Percentiles rank a stretch among this genome's conserved stretches.
Evolutionary conservation across 2,329 filamentous ascomycete genomes (phyloP).

Genomic region (Seiridium cupressi): DNA sequence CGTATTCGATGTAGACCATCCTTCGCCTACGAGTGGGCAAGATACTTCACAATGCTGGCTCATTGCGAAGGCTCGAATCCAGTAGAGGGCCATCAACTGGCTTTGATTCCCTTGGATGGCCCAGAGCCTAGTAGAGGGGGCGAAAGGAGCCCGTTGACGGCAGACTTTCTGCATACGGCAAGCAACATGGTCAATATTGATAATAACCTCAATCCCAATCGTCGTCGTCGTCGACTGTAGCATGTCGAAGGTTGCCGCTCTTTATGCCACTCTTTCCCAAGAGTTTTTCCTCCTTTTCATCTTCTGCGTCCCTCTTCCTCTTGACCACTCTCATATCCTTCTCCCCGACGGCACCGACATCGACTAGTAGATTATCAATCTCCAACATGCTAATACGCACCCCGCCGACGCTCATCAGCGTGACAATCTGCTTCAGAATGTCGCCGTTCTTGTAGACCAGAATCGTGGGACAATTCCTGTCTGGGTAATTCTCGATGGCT

Average conservation of each 20-base stretch:
- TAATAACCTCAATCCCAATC: slow-evolving; percentile 50
- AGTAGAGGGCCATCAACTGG: too few relatives aligned
- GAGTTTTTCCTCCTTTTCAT: slow-evolving; percentile 57
- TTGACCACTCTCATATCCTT: slow-evolving; percentile 76
- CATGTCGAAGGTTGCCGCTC: slow-evolving; percentile 46
- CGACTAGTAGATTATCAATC: slow-evolving; percentile 77
- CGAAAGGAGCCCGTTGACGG: too few relatives aligned
- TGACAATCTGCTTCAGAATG: slow-evolving; percentile 90
- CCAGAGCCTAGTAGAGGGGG: too few relatives aligned
- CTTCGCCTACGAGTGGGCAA: too few relatives aligned
- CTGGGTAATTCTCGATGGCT: slow-evolving; percentile 96
- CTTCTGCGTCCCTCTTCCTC: slow-evolving; percentile 57
- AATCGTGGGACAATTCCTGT: slow-evolving; percentile 91
- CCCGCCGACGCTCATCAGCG: slow-evolving; percentile 75
- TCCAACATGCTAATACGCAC: slow-evolving; percentile 68
- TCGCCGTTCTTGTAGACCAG: slow-evolving; percentile 90
- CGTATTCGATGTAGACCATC: too few relatives aligned
- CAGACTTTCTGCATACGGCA: too few relatives aligned
- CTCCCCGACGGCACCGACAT: slow-evolving; percentile 75
- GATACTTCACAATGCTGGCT: too few relatives aligned
- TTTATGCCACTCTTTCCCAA: slow-evolving; percentile 46
- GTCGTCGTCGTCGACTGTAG: slow-evolving; percentile 44
- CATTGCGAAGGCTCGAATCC: too few relatives aligned
- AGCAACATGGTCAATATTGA: too few relatives aligned
- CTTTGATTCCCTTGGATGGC: too few relatives aligned